Percentiles rank a stretch among this genome's conserved stretches.
These are phyloP conservation scores for Aphanomyces stellatus DNA, from an alignment of 352 stramenopile genomes.

Conservation along the genomic window DNA sequence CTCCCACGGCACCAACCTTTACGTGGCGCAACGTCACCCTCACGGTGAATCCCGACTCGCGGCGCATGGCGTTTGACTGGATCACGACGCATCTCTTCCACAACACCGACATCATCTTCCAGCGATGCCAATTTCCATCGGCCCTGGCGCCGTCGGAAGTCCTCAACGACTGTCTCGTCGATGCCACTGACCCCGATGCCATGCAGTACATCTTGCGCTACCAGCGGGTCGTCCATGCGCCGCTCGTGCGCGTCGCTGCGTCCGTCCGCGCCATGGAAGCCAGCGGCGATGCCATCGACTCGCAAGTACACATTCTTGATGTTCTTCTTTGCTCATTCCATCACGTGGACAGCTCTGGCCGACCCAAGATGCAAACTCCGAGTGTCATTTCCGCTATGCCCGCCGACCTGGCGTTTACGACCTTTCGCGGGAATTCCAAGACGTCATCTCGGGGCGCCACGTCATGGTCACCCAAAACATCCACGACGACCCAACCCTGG, in stretches of 20 bases:
- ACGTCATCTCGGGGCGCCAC: not conserved
- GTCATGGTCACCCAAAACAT: constrained; percentile 13
- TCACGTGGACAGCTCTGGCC: not conserved
- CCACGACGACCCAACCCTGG: not conserved
- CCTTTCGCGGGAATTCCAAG: not conserved
- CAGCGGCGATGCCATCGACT: not conserved
- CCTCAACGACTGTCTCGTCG: not conserved
- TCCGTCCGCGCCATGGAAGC: not conserved
- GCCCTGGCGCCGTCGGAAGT: not conserved
- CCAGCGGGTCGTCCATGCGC: not conserved
- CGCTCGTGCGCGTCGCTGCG: not conserved
- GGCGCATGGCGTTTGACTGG: too few relatives aligned
- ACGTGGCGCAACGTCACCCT: too few relatives aligned
- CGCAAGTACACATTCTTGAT: not conserved
- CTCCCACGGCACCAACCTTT: too few relatives aligned
- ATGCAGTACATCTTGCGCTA: constrained; percentile 7
- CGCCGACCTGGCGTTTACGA: not conserved
- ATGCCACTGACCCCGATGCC: not conserved
- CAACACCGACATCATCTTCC: too few relatives aligned
- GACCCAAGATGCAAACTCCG: not conserved
- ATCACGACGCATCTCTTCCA: too few relatives aligned
- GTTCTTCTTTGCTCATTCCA: not conserved
- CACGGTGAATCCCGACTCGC: too few relatives aligned
- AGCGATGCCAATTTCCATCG: too few relatives aligned
- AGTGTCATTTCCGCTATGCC: too few relatives aligned